Evolutionary conservation across 148 eudicot species (phyloP).

Genomic region (Vaccinium darrowii): DNA sequence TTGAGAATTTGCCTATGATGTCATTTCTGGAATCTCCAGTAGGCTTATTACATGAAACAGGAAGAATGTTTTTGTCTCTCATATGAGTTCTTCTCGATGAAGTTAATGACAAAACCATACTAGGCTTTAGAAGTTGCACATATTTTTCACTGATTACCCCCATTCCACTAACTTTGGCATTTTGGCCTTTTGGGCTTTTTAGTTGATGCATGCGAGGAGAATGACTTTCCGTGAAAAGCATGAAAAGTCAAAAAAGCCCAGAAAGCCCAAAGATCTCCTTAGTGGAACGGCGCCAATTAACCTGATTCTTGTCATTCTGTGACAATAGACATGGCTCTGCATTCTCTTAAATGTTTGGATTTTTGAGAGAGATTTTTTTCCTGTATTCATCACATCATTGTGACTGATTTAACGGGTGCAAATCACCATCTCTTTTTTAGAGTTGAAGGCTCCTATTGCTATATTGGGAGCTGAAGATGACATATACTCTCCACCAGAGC

Average conservation of each 20-base stretch:
- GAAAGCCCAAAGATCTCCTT: too few relatives aligned
- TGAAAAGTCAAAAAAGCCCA: too few relatives aligned
- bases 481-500: constrained; percentile 46
- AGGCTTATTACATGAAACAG: not conserved
- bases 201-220: not conserved
- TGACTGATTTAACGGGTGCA: constrained; percentile 2
- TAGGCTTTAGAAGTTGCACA: not conserved
- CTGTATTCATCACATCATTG: not conserved
- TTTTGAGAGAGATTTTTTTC: not conserved
- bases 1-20: not conserved
- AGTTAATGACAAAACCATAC: not conserved
- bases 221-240: not conserved
- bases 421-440: constrained; percentile 29
- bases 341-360: not conserved
- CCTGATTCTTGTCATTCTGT: not conserved
- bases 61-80: not conserved
- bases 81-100: not conserved
- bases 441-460: constrained; percentile 50
- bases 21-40: constrained; percentile 5
- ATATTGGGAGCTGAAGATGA: constrained; percentile 63
- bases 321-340: not conserved
- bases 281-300: not conserved
- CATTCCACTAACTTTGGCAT: too few relatives aligned
- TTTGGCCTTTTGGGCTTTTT: too few relatives aligned
- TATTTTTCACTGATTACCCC: not conserved